Conservation (phyloP, 2,329 filamentous ascomycete species). For the Phoma sp. region DNA sequence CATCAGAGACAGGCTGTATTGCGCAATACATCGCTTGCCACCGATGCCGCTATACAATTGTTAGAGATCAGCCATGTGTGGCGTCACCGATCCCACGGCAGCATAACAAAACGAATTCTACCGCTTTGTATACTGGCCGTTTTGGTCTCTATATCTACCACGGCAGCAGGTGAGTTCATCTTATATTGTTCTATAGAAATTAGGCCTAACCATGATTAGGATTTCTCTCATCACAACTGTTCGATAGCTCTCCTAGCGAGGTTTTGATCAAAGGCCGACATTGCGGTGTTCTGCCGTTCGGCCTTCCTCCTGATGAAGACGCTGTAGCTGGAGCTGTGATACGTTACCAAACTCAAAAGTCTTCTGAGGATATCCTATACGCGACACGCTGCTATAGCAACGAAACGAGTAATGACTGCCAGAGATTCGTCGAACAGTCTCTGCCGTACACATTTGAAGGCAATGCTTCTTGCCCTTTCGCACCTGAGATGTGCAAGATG, state of each 20-base stretch:
- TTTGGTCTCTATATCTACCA: background rate
- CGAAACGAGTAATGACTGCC: background rate
- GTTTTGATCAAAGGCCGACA: slow-evolving; percentile 35
- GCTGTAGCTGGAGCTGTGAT: background rate
- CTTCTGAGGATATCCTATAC: slow-evolving; percentile 6
- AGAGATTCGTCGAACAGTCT: background rate
- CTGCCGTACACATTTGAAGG: background rate
- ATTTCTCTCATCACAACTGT: slow-evolving; percentile 43
- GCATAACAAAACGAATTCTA: background rate
- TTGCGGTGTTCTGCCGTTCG: slow-evolving; percentile 19
- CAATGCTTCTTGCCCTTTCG: background rate
- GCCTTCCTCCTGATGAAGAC: background rate
- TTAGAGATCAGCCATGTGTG: slow-evolving; percentile 1
- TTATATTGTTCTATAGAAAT: too few species aligned
- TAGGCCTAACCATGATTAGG: slow-evolving; percentile 3
- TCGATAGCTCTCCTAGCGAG: slow-evolving; percentile 37
- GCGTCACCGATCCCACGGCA: background rate
- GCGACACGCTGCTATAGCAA: slow-evolving; percentile 16
- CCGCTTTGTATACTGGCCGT: slow-evolving; percentile 26
- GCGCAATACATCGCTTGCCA: slow-evolving; percentile 33
- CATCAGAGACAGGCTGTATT: slow-evolving; percentile 45
- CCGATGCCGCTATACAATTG: slow-evolving; percentile 11
- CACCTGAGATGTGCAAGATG: background rate
- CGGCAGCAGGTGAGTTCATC: background rate
- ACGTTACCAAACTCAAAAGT: background rate